Conservation (phyloP, 169 alveolate genomes). For the Cryptosporidium felis region DNA sequence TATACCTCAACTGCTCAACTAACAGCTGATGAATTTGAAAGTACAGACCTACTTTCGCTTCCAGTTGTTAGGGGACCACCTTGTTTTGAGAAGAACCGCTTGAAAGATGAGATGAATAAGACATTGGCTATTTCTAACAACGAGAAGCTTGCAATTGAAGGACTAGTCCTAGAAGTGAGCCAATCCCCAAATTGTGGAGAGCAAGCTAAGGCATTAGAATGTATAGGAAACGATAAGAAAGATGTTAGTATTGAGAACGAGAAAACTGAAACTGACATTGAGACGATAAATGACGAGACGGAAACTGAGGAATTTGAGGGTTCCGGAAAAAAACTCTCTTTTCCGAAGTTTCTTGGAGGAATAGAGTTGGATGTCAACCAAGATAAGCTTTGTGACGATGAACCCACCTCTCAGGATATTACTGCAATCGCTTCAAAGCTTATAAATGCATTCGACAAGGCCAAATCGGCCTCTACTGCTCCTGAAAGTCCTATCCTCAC, state of each 20-base stretch:
- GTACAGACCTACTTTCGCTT: constrained; percentile 82
- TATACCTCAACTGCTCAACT: constrained; percentile 91
- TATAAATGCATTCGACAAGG: constrained; percentile 75
- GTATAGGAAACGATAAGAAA: constrained; percentile 72
- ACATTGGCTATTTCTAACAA: constrained; percentile 71
- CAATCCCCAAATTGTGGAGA: constrained; percentile 30
- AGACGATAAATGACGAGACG: too few species aligned
- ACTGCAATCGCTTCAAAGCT: constrained; percentile 75
- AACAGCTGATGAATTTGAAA: constrained; percentile 91
- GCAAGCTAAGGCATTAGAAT: constrained; percentile 57
- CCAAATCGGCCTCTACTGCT: constrained; percentile 11
- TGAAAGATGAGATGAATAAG: constrained; percentile 66
- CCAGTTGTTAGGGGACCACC: constrained; percentile 85
- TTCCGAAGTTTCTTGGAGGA: constrained; percentile 42
- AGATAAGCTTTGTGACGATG: constrained; percentile 77
- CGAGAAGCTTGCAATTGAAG: constrained; percentile 58
- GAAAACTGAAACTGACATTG: constrained; percentile 75
- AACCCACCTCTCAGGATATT: constrained; percentile 77
- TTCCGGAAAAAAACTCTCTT: constrained; percentile 2
- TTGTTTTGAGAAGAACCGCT: constrained; percentile 76
- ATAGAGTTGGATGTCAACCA: constrained; percentile 67
- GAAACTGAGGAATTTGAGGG: not conserved
- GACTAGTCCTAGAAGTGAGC: constrained; percentile 25
- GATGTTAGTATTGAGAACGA: constrained; percentile 73
- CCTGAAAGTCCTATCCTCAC: not conserved